Percentiles rank a stretch among this genome's conserved stretches.
Conservation (phyloP, 129 eudicot genomes). For the Artemisia argyi region DNA sequence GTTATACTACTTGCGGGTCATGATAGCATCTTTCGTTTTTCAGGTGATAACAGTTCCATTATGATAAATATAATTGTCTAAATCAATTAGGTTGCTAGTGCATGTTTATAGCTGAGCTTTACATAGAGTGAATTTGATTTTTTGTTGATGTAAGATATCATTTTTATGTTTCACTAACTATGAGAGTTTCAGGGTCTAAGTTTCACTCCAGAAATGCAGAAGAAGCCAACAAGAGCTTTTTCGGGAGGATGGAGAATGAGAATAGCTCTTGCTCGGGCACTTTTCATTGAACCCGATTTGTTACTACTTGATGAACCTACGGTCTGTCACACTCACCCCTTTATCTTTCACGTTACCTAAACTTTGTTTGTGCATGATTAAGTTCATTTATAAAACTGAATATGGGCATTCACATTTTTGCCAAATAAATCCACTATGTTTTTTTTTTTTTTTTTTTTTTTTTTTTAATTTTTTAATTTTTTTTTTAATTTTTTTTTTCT, state of each 20-base stretch:
- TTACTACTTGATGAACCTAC: slow-evolving; percentile 97
- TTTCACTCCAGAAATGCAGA: slow-evolving; percentile 93
- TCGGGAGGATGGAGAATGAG: slow-evolving; percentile 99
- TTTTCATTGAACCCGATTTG: slow-evolving; percentile 93
- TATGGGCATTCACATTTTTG: too few species aligned
- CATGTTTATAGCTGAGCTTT: slow-evolving; percentile 6
- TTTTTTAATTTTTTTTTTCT: too few species aligned
- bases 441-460: too few species aligned
- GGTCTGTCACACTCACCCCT: slow-evolving; percentile 37
- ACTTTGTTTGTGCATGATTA: too few species aligned
- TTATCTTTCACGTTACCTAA: neutral
- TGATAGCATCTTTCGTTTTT: slow-evolving; percentile 6
- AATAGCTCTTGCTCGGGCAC: slow-evolving; percentile 98
- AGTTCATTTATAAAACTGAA: too few species aligned
- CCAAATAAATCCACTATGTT: too few species aligned
- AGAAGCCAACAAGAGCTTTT: slow-evolving; percentile 77
- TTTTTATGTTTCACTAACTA: slow-evolving; percentile 24
- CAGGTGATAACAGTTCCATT: neutral
- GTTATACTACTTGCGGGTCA: slow-evolving; percentile 1
- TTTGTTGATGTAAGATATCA: neutral
- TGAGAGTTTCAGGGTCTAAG: slow-evolving; percentile 79
- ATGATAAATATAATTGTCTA: neutral
- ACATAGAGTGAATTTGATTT: neutral
- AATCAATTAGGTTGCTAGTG: slow-evolving; percentile 11
- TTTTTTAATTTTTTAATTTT: too few species aligned